phyloP scores from a whole-genome alignment of 192 early-diverging fungal species.

The Chytriomyces hyalinus region DNA sequence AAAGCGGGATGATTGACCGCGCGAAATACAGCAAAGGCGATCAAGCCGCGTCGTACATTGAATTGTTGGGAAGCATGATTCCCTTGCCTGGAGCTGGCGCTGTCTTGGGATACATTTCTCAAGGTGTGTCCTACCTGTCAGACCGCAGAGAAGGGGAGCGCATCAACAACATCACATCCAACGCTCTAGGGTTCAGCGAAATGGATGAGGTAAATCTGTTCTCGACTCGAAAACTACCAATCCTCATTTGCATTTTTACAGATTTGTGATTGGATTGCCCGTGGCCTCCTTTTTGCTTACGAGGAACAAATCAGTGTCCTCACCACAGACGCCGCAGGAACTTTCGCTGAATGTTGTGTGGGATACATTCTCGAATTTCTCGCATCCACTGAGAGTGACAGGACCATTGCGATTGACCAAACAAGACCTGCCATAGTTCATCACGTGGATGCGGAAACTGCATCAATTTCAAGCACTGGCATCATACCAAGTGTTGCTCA shows the following conservation, averaged over 20 bases:
- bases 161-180: slow-evolving; percentile 22
- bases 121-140: slow-evolving; percentile 28
- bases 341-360: slow-evolving; percentile 29
- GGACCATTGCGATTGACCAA: not conserved
- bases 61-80: slow-evolving; percentile 17
- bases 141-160: slow-evolving; percentile 25
- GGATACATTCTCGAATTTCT: slow-evolving; percentile 29
- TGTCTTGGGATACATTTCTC: slow-evolving; percentile 18
- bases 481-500: not conserved
- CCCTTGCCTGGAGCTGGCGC: slow-evolving; percentile 24
- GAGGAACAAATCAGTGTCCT: slow-evolving; percentile 29
- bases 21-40: slow-evolving; percentile 17
- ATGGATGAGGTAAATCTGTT: slow-evolving; percentile 17
- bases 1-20: slow-evolving; percentile 29
- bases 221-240: too few species aligned
- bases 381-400: not conserved
- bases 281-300: slow-evolving; percentile 29
- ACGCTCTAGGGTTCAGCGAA: slow-evolving; percentile 26
- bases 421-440: not conserved
- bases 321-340: slow-evolving; percentile 4
- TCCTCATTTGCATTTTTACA: not conserved
- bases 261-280: slow-evolving; percentile 32
- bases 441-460: not conserved
- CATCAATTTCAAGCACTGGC: not conserved
- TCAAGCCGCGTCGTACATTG: slow-evolving; percentile 15